Percentiles rank a stretch among this genome's conserved stretches.
phyloP scores from a whole-genome alignment of 768 basidiomycete species.

The Cystofilobasidium ferigula region DNA sequence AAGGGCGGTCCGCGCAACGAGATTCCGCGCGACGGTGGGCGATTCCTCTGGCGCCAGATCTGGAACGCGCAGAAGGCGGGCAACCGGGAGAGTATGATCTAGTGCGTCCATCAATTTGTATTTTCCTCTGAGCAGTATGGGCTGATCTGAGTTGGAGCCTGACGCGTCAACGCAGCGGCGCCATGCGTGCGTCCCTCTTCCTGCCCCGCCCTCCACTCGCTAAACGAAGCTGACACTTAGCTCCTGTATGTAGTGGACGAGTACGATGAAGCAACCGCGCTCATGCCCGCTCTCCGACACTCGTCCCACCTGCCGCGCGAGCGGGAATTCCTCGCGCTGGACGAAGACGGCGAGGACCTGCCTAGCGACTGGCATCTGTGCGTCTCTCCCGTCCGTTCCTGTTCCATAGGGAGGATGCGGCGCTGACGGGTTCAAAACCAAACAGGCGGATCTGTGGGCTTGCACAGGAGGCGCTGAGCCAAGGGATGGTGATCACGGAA shows the following conservation, averaged over 20 bases:
- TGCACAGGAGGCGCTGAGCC: slow-evolving; percentile 1
- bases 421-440: neutral
- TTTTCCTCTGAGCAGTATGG: slow-evolving; percentile 33
- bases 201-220: neutral
- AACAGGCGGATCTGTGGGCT: neutral
- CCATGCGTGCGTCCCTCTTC: slow-evolving; percentile 20
- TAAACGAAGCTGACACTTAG: neutral
- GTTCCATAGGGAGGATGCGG: slow-evolving; percentile 43
- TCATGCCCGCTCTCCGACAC: slow-evolving; percentile 59
- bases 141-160: slow-evolving; percentile 50
- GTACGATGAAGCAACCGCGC: slow-evolving; percentile 45
- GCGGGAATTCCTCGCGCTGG: slow-evolving; percentile 51
- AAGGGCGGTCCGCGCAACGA: slow-evolving; percentile 60
- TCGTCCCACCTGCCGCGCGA: slow-evolving; percentile 52
- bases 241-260: slow-evolving; percentile 1
- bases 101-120: slow-evolving; percentile 32
- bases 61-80: slow-evolving; percentile 55
- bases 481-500: neutral
- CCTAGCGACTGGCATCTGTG: slow-evolving; percentile 63
- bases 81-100: slow-evolving; percentile 48
- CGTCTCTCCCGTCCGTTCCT: slow-evolving; percentile 41
- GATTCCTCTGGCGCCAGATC: slow-evolving; percentile 68
- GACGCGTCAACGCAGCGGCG: neutral
- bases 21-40: slow-evolving; percentile 59
- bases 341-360: slow-evolving; percentile 60